Evolutionary conservation across 768 basidiomycete genomes (phyloP).

Genomic region (Suillus lakei): DNA sequence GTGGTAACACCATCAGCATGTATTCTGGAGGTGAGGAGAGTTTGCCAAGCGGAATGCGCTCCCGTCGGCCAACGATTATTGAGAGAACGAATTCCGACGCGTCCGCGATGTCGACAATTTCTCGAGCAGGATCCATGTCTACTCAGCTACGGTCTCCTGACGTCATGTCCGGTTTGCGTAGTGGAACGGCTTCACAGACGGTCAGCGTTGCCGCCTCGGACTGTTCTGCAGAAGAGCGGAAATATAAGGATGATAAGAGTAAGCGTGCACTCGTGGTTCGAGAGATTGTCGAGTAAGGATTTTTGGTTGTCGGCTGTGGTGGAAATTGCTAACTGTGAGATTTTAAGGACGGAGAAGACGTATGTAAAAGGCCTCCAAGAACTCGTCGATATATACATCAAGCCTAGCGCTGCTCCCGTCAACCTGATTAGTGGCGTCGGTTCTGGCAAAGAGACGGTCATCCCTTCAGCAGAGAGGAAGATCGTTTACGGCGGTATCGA

Average conservation of each 20-base stretch:
- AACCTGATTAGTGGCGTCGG: constrained; percentile 73
- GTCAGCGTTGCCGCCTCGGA: constrained; percentile 76
- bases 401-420: constrained; percentile 74
- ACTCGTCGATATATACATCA: constrained; percentile 94
- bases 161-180: constrained; percentile 62
- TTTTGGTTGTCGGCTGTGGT: constrained; percentile 8
- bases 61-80: constrained; percentile 71
- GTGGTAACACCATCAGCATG: constrained; percentile 54
- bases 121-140: constrained; percentile 52
- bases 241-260: constrained; percentile 88
- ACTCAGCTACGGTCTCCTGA: constrained; percentile 70
- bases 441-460: constrained; percentile 79
- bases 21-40: constrained; percentile 60
- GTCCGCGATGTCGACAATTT: constrained; percentile 54
- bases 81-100: constrained; percentile 42
- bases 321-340: constrained; percentile 20
- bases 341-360: constrained; percentile 83
- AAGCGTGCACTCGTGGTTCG: constrained; percentile 84
- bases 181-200: constrained; percentile 65
- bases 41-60: constrained; percentile 40
- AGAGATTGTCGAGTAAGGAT: constrained; percentile 88
- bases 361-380: constrained; percentile 95
- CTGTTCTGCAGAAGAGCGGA: constrained; percentile 79
- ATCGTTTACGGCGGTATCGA: constrained; percentile 93
- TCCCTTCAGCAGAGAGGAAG: constrained; percentile 86